Evolutionary conservation across 371 early-diverging fungal species (phyloP).

Genomic region (Saksenaea oblongispora): DNA sequence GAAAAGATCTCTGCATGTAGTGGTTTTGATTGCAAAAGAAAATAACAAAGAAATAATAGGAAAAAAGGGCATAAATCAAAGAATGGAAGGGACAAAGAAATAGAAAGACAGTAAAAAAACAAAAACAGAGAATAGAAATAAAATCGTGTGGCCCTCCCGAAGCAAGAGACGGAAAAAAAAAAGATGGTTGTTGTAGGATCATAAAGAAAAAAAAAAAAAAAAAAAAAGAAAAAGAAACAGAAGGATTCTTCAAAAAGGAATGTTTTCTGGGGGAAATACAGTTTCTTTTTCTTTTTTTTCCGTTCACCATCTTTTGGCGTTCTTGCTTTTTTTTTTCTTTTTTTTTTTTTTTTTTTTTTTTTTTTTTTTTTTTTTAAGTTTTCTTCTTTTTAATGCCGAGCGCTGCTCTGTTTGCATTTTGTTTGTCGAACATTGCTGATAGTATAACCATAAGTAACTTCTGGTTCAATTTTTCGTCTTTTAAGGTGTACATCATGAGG

Average conservation of each 20-base stretch:
- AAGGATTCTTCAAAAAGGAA: not conserved
- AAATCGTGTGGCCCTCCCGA: not conserved
- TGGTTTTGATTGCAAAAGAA: not conserved
- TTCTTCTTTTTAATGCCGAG: conserved; percentile 19
- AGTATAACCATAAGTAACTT: conserved; percentile 10
- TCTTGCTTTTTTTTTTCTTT: not conserved
- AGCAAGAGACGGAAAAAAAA: conserved; percentile 11
- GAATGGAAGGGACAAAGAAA: conserved; percentile 10
- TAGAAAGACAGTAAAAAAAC: conserved; percentile 2
- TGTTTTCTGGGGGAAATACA: not conserved
- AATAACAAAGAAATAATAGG: not conserved
- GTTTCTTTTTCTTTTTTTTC: not conserved
- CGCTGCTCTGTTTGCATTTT: conserved; percentile 3
- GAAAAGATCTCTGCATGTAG: not conserved
- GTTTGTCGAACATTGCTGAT: conserved; percentile 22
- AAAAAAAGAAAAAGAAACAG: conserved; percentile 3
- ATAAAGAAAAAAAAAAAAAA: not conserved
- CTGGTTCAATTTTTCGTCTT: not conserved
- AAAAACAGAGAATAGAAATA: not conserved
- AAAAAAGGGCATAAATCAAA: conserved; percentile 1
- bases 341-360: not conserved
- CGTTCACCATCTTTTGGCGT: not conserved
- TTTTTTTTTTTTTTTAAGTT: not conserved
- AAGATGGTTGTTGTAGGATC: not conserved
- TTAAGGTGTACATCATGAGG: not conserved